phyloP scores from a whole-genome alignment of 495 filamentous ascomycete species.

The Tuber aestivum region DNA sequence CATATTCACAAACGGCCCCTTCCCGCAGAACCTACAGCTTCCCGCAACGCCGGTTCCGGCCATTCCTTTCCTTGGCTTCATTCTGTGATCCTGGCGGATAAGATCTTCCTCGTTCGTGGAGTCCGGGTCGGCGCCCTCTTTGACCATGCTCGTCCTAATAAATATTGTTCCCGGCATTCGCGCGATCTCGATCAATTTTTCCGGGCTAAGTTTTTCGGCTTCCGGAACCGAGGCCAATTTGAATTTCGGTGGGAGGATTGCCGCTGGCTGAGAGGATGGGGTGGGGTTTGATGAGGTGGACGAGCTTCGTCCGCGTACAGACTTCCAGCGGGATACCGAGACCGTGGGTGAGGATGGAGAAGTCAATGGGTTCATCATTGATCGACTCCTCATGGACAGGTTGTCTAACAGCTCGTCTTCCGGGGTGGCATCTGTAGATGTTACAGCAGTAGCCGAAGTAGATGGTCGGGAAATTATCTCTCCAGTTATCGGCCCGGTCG shows the following conservation, averaged over 20 bases:
- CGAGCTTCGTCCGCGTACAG: conserved; percentile 7
- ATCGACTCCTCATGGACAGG: background rate
- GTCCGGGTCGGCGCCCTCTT: conserved; percentile 14
- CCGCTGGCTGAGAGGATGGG: conserved; percentile 21
- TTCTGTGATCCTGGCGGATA: conserved; percentile 32
- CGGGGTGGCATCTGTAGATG: conserved; percentile 9
- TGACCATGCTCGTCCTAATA: conserved; percentile 33
- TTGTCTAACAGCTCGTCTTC: conserved; percentile 6
- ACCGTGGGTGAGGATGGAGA: conserved; percentile 18
- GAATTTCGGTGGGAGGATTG: background rate
- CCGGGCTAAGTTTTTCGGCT: conserved; percentile 27
- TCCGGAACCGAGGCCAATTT: conserved; percentile 24
- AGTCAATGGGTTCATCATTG: background rate
- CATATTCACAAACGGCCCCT: conserved; percentile 41
- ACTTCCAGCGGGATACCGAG: conserved; percentile 35
- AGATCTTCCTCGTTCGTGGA: conserved; percentile 10
- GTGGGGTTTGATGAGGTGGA: background rate
- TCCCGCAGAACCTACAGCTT: conserved; percentile 39
- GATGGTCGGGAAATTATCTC: conserved; percentile 35
- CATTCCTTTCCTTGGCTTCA: conserved; percentile 40
- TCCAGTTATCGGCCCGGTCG: conserved; percentile 19
- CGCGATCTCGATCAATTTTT: conserved; percentile 27
- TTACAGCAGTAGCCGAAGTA: conserved; percentile 13
- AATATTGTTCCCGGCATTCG: conserved; percentile 40
- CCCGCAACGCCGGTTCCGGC: conserved; percentile 34